phyloP scores from a whole-genome alignment of 1,284 basidiomycete genomes.

The Papiliotrema laurentii region DNA sequence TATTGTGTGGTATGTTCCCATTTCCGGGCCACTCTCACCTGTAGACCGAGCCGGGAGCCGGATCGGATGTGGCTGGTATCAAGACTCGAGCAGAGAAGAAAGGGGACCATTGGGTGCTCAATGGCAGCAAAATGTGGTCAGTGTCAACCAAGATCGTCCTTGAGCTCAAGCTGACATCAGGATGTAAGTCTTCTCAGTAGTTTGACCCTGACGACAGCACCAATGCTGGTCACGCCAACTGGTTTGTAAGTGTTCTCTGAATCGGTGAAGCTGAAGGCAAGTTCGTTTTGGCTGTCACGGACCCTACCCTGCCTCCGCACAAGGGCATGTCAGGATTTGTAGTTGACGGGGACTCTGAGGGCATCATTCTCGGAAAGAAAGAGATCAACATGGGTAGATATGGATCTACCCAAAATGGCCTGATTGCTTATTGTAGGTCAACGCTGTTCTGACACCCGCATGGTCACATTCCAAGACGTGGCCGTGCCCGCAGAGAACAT shows the following conservation, averaged over 20 bases:
- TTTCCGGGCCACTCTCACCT: neutral
- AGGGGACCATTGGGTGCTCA: constrained; percentile 52
- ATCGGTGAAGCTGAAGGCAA: constrained; percentile 3
- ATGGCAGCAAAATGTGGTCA: constrained; percentile 56
- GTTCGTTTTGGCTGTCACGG: constrained; percentile 56
- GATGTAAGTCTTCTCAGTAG: constrained; percentile 27
- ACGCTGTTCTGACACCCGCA: constrained; percentile 55
- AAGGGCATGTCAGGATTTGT: constrained; percentile 56
- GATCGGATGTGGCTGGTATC: constrained; percentile 54
- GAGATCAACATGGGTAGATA: constrained; percentile 56
- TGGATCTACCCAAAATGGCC: neutral
- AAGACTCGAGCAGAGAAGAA: constrained; percentile 52
- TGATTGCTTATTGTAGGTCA: constrained; percentile 32
- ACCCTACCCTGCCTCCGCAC: constrained; percentile 49
- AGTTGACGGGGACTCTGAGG: constrained; percentile 53
- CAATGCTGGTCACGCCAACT: constrained; percentile 54
- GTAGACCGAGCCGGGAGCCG: constrained; percentile 54
- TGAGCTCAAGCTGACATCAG: constrained; percentile 9
- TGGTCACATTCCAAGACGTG: constrained; percentile 56
- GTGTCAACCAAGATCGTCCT: constrained; percentile 10
- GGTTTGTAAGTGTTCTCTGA: constrained; percentile 32
- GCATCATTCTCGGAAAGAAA: constrained; percentile 53
- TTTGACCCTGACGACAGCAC: constrained; percentile 34
- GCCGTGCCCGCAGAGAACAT: constrained; percentile 53
- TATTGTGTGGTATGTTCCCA: constrained; percentile 49